Conservation (phyloP, 202 grass and related monocot species). For the Carex arenaria region DNA sequence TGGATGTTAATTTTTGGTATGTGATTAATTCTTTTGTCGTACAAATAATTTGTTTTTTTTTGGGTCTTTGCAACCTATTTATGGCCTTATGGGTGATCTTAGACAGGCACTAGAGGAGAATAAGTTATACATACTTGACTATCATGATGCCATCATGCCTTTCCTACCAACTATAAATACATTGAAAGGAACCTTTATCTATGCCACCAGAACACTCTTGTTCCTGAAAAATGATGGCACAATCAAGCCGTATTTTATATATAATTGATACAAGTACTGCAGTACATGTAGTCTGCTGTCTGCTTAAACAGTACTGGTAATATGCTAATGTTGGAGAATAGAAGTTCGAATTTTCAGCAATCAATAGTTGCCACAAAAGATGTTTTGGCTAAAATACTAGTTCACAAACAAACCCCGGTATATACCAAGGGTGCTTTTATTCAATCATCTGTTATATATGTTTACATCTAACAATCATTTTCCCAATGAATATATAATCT, state of each 20-base stretch:
- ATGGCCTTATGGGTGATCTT: no score
- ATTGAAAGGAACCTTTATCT: constrained; percentile 51
- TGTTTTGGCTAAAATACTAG: not conserved
- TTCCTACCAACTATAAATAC: constrained; percentile 61
- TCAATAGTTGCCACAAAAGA: not conserved
- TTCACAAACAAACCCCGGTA: not conserved
- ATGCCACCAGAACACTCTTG: constrained; percentile 70
- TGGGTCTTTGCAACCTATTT: not conserved
- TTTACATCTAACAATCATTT: not conserved
- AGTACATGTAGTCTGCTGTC: no score
- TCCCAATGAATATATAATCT: not conserved
- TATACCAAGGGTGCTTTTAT: not conserved
- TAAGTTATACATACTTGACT: constrained; percentile 80
- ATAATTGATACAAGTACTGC: no score
- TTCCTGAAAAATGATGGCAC: constrained; percentile 66
- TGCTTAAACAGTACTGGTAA: no score
- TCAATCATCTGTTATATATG: not conserved
- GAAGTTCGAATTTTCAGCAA: not conserved
- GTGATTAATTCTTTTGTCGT: not conserved
- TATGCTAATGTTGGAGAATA: no score
- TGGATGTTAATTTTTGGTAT: not conserved
- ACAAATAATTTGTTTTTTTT: not conserved
- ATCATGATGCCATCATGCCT: constrained; percentile 78
- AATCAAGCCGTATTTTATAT: constrained; percentile 67
- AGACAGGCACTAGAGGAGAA: constrained; percentile 54